Evolutionary conservation across 257 asterid species (phyloP), one percentile per base, ranked within the genome.

Genomic region (Capsicum chinense): DNA sequence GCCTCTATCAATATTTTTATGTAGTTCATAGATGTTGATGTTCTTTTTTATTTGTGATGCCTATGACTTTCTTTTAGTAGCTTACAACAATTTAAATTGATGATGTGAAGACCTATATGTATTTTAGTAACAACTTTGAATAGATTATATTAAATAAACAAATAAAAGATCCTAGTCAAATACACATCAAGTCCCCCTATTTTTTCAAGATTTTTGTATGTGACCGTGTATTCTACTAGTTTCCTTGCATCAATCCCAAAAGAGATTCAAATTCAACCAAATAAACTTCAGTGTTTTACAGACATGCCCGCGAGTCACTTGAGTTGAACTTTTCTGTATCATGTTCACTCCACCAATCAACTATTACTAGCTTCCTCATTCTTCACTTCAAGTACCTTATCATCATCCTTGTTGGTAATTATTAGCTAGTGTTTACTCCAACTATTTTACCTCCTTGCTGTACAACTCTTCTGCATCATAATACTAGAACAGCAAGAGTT

Each of bases 321-420:
- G 19, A 73, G 42, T 19, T 73, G 59, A 48, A 73, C 7, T 26
- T 26, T 26, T 1, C 33, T 26, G 33, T 26, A 26, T 26, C 33
- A 26, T 26, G 33, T 26, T 26, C 33, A 26, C 33, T 26, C 33
- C 33, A 26, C 33, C 33, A 26, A 26, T 26, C 33, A 26, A 26
- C 33, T 26, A 26, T 1, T 26, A 26, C 33, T 26, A 26, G 33
- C 33, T 74, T 52, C 39, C 60, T 19, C 17, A 6, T 50, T 74
- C 60, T 21, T 74, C 80, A 47, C 17, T 74, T 21, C 58, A 76
- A 76, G 81, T 26, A 76, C 26, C 81, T 52, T 13, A 21, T 52
- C 63, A 52, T 50, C 39, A 52, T 13, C 21, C 47, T 12, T 21
- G 14, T 19, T 4, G 11, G 62, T 12, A 74, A 26, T 26, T 26